Evolutionary conservation across 2,329 filamentous ascomycete genomes (phyloP), one percentile per base, ranked within the genome.

Genomic region (Cladophialophora immunda): DNA sequence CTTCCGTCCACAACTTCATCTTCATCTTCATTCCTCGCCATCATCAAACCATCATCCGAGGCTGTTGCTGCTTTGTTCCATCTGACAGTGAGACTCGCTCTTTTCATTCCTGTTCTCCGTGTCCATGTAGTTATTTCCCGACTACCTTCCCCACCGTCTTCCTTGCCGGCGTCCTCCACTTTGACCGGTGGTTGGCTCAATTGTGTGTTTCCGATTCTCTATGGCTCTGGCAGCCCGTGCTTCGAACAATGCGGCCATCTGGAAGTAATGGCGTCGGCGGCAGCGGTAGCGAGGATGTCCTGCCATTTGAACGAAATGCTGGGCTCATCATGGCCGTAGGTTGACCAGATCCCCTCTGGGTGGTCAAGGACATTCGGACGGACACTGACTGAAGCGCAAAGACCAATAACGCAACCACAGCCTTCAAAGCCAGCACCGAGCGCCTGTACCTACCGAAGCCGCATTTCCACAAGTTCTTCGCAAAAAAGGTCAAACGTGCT

Each of bases 341-440:
- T 65, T 27, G 22, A 27, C 17, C 36, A 47, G 9, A 34, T 60
- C 17, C 22, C 41, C 1, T n/a, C 2, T 17, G 4, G 15, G 15
- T n/a, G 38, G 13, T 15, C 32, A 55, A 36, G 41, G 25, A 29
- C 17, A 36, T 38, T 22, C 11, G 19, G 34, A n/a, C 25, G 19
- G 50, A 60, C 22, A 65, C 36, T 27, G 2, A n/a, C n/a, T n/a
- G 4, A 5, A 1, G 32, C 11, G 30, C 15, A n/a, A 57, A 92
- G 87, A 97, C 93, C 65, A 97, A 97, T 77, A 94, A 89, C 76
- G 94, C 91, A 78, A 95, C 92, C 75, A 97, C 97, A 72, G 90
- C 94, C n/a, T 97, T 93, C 17, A 97, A 97, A 77, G 85, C 93
- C 71, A 95, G 92, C 73, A 93, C 97, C 15, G 93, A 97, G 76